Evolutionary conservation across 148 eudicot species (phyloP).

Genomic region (Rhododendron kiyosumense): DNA sequence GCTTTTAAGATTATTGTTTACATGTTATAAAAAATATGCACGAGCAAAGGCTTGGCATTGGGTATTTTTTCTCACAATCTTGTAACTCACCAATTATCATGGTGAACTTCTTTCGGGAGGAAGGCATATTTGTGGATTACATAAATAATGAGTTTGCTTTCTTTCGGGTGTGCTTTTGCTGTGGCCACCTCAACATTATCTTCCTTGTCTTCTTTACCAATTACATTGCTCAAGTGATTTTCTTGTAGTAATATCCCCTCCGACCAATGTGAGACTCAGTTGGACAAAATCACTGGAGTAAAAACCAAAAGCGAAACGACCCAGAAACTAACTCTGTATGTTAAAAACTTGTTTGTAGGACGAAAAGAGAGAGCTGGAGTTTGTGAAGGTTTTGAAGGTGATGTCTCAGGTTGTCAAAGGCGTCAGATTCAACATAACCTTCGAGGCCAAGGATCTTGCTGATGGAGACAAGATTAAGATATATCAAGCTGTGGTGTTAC

Average conservation of each 20-base stretch:
- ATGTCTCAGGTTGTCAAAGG: neutral
- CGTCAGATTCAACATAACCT: neutral
- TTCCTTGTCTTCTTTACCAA: neutral
- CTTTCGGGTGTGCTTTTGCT: neutral
- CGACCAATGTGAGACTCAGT: neutral
- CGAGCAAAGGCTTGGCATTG: no score
- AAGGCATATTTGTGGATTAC: neutral
- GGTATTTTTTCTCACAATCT: no score
- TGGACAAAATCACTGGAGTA: neutral
- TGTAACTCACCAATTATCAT: no score
- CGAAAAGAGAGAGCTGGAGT: neutral
- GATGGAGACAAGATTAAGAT: neutral
- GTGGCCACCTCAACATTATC: no score
- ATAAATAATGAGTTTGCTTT: neutral
- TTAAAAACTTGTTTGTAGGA: neutral
- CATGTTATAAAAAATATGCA: no score
- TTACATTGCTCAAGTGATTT: neutral
- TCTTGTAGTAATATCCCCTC: neutral
- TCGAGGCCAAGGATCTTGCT: neutral
- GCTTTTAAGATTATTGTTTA: no score
- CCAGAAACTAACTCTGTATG: neutral
- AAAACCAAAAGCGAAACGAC: neutral
- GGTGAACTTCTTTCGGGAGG: neutral
- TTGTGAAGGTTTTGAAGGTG: constrained; percentile 3
- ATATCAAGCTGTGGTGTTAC: neutral